Conservation (phyloP, 2,329 filamentous ascomycete species). For the Verticillium albo-atrum region DNA sequence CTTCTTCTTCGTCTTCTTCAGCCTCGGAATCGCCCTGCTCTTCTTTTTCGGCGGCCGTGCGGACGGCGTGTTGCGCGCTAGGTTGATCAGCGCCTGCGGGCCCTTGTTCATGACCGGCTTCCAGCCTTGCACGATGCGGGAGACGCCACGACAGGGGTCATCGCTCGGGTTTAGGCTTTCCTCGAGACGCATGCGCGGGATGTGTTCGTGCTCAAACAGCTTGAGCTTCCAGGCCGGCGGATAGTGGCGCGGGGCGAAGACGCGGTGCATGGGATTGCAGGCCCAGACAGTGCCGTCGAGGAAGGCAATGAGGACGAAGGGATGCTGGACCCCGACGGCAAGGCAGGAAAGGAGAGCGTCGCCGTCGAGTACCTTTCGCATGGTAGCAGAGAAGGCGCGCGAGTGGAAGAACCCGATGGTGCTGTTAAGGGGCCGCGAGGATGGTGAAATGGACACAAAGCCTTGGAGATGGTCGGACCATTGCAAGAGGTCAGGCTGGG, state of each 20-base stretch:
- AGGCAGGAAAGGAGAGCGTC: slow-evolving; percentile 48
- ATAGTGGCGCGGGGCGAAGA: slow-evolving; percentile 33
- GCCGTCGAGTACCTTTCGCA: slow-evolving; percentile 46
- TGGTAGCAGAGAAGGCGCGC: slow-evolving; percentile 46
- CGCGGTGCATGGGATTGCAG: slow-evolving; percentile 38
- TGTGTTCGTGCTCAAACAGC: slow-evolving; percentile 52
- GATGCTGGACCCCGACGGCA: slow-evolving; percentile 44
- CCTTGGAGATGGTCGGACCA: slow-evolving; percentile 54
- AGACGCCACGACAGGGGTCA: slow-evolving; percentile 32
- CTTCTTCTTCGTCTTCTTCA: slow-evolving; percentile 29
- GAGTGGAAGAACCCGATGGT: slow-evolving; percentile 47
- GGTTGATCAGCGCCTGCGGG: slow-evolving; percentile 28
- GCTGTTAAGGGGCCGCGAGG: slow-evolving; percentile 47
- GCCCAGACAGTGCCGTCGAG: slow-evolving; percentile 50
- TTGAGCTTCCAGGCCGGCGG: slow-evolving; percentile 33
- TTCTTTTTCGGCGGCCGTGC: slow-evolving; percentile 18
- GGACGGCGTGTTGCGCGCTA: slow-evolving; percentile 23
- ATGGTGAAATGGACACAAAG: slow-evolving; percentile 48
- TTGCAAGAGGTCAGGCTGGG: slow-evolving; percentile 47
- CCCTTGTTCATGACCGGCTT: slow-evolving; percentile 44
- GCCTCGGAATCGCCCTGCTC: slow-evolving; percentile 27
- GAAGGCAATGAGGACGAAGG: slow-evolving; percentile 48
- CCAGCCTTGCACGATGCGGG: slow-evolving; percentile 49
- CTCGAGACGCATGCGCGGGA: slow-evolving; percentile 25
- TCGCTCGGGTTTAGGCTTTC: not conserved